Evolutionary conservation across 1,284 basidiomycete genomes (phyloP).

Genomic region (Earliella scabrosa): DNA sequence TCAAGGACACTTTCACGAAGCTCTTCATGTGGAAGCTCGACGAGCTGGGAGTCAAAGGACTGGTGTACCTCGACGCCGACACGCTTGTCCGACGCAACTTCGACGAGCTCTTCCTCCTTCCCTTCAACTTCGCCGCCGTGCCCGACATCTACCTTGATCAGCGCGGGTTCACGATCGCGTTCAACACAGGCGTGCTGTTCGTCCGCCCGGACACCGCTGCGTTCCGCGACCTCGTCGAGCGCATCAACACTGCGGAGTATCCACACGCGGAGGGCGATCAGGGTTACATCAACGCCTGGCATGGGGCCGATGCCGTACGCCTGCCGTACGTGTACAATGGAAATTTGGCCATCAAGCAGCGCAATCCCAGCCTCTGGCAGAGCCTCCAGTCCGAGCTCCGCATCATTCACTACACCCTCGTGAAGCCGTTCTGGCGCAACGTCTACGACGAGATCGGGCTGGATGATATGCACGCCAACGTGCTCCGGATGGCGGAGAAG

Average conservation of each 20-base stretch:
- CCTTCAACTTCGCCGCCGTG: slow-evolving; percentile 48
- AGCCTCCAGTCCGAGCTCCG: slow-evolving; percentile 39
- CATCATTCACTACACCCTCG: slow-evolving; percentile 47
- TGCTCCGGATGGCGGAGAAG: slow-evolving; percentile 18
- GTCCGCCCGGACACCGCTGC: slow-evolving; percentile 39
- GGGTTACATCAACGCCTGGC: slow-evolving; percentile 49
- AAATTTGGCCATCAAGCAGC: slow-evolving; percentile 47
- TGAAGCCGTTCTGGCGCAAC: slow-evolving; percentile 43
- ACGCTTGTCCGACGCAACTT: slow-evolving; percentile 45
- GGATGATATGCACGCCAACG: slow-evolving; percentile 26
- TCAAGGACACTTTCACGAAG: slow-evolving; percentile 49
- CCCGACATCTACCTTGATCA: slow-evolving; percentile 43
- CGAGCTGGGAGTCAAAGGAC: slow-evolving; percentile 32
- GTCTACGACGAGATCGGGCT: slow-evolving; percentile 28
- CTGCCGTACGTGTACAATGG: slow-evolving; percentile 51
- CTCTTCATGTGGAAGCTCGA: slow-evolving; percentile 48
- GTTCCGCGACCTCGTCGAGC: slow-evolving; percentile 40
- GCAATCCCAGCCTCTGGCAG: slow-evolving; percentile 41
- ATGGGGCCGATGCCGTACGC: slow-evolving; percentile 39
- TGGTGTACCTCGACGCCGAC: slow-evolving; percentile 50
- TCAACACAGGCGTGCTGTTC: slow-evolving; percentile 50
- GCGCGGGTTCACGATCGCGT: slow-evolving; percentile 41
- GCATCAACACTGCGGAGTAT: slow-evolving; percentile 40
- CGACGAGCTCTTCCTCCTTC: slow-evolving; percentile 49
- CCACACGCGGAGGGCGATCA: slow-evolving; percentile 45